These are phyloP conservation scores for Cytospora piceicola DNA, from an alignment of 2,329 filamentous ascomycete genomes.

Conservation along the genomic window DNA sequence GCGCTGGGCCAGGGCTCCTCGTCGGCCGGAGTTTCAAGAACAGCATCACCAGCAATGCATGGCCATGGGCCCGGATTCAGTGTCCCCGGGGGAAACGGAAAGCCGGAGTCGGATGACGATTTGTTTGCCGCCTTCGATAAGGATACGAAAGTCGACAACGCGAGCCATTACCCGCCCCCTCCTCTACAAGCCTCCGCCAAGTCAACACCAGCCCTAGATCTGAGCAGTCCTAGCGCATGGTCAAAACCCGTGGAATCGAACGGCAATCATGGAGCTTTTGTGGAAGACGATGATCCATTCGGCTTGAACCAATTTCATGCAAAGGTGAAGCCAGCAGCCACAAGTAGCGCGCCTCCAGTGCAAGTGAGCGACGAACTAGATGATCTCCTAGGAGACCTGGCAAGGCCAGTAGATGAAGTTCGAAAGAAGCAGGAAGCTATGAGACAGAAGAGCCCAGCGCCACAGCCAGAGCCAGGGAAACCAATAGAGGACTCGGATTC, in stretches of 20 bases:
- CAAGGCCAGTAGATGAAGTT: constrained; percentile 67
- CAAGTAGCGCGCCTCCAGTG: constrained; percentile 37
- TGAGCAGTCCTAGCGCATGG: constrained; percentile 61
- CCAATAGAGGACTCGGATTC: constrained; percentile 57
- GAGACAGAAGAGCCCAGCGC: constrained; percentile 26
- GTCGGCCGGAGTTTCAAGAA: constrained; percentile 49
- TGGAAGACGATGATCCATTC: constrained; percentile 83
- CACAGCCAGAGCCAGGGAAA: constrained; percentile 57
- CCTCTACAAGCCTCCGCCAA: constrained; percentile 46
- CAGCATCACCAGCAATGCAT: constrained; percentile 47
- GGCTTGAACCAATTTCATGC: constrained; percentile 70
- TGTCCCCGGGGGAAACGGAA: constrained; percentile 38
- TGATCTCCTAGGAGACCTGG: constrained; percentile 68
- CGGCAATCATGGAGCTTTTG: constrained; percentile 42
- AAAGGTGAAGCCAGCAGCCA: constrained; percentile 35
- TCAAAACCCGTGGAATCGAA: constrained; percentile 41
- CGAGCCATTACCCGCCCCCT: constrained; percentile 66
- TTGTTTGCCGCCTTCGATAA: constrained; percentile 70
- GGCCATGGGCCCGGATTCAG: constrained; percentile 39
- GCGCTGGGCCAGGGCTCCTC: constrained; percentile 59
- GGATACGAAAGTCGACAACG: constrained; percentile 68
- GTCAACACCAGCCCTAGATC: constrained; percentile 54
- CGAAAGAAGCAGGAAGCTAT: constrained; percentile 45
- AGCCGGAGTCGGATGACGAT: constrained; percentile 59
- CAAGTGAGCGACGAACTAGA: constrained; percentile 56